Evolutionary conservation across 768 basidiomycete species (phyloP).

Genomic region (Lactarius sp.): DNA sequence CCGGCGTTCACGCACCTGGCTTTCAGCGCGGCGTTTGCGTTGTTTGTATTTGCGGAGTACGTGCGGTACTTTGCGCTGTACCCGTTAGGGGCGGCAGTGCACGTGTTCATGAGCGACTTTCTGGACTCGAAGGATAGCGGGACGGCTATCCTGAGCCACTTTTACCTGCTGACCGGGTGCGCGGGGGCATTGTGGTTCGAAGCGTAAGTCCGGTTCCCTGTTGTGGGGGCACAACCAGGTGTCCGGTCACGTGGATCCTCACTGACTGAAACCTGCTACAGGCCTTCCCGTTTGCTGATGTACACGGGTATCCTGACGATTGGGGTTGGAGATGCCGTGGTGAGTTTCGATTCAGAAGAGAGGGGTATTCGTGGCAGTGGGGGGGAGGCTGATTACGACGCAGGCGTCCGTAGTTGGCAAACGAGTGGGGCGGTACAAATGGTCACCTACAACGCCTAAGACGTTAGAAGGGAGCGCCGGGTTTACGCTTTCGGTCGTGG

Average conservation of each 20-base stretch:
- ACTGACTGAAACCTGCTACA: conserved; percentile 24
- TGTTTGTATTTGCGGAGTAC: conserved; percentile 96
- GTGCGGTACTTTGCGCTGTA: conserved; percentile 98
- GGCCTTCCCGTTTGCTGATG: conserved; percentile 47
- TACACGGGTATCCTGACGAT: conserved; percentile 87
- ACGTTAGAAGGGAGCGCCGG: conserved; percentile 90
- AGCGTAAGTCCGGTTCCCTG: conserved; percentile 51
- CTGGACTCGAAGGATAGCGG: conserved; percentile 92
- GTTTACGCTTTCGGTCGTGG: conserved; percentile 66
- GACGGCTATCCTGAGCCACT: conserved; percentile 95
- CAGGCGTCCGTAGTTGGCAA: conserved; percentile 93
- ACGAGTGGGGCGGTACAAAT: conserved; percentile 70
- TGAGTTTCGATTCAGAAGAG: conserved; percentile 36
- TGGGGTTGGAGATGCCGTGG: conserved; percentile 92
- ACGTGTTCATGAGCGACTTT: conserved; percentile 97
- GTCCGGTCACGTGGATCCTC: conserved; percentile 12
- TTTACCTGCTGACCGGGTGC: conserved; percentile 94
- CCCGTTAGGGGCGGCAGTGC: conserved; percentile 88
- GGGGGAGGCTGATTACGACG: background rate
- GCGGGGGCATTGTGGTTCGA: conserved; percentile 95
- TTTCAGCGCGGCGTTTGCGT: conserved; percentile 90
- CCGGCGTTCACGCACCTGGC: conserved; percentile 95
- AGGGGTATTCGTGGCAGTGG: background rate
- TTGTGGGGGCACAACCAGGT: background rate
- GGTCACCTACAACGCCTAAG: conserved; percentile 82